These are phyloP conservation scores for Ustilago shanxiensis DNA, from an alignment of 1,284 basidiomycete genomes.

Conservation along the genomic window DNA sequence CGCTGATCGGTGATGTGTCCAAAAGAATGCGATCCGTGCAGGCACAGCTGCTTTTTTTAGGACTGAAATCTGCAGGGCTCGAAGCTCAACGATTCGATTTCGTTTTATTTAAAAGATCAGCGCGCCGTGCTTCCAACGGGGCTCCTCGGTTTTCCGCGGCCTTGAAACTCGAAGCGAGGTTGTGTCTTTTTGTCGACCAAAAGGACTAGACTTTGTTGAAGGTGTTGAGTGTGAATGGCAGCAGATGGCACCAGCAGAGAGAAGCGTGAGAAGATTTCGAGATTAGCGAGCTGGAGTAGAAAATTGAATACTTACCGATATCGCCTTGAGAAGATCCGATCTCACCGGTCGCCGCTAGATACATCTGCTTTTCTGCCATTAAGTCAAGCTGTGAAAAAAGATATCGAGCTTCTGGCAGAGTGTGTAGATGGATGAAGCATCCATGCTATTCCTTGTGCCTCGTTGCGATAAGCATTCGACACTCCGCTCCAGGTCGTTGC, in stretches of 20 bases:
- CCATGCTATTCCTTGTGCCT: background rate
- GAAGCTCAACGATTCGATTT: background rate
- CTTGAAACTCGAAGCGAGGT: background rate
- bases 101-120: background rate
- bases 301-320: background rate
- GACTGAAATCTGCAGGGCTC: no score
- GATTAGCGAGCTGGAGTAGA: background rate
- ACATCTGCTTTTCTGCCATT: no score
- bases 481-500: slow-evolving; percentile 8
- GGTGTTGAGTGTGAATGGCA: background rate
- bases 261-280: background rate
- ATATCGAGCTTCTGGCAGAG: background rate
- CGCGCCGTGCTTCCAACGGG: background rate
- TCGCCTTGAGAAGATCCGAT: background rate
- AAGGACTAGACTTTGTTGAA: background rate
- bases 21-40: background rate
- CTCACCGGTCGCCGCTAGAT: slow-evolving; percentile 1
- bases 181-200: no score
- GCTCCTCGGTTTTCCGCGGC: slow-evolving; percentile 8
- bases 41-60: background rate
- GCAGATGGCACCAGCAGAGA: slow-evolving; percentile 3
- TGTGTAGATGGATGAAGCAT: background rate
- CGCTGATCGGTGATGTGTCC: background rate
- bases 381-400: background rate
- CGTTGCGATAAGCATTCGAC: background rate